Evolutionary conservation across 129 eudicot genomes (phyloP).

Genomic region (Pseudognaphalium luteoalbum): DNA sequence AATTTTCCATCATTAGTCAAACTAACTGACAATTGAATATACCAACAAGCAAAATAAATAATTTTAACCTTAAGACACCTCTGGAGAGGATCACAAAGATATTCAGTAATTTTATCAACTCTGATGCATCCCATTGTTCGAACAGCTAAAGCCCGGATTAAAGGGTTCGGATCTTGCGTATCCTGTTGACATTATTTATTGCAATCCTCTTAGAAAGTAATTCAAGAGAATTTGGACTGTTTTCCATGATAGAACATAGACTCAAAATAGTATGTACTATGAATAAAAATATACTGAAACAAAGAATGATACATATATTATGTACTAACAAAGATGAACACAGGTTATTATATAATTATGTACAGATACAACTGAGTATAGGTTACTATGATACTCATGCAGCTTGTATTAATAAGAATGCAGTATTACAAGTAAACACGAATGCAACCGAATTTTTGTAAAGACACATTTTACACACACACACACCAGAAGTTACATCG

Average conservation of each 20-base stretch:
- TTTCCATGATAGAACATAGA: not conserved
- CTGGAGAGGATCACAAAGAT: constrained; percentile 93
- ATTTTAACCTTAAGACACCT: constrained; percentile 79
- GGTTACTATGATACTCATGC: not conserved
- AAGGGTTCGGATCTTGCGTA: constrained; percentile 94
- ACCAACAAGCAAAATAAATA: not conserved
- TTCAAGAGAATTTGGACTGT: constrained; percentile 2
- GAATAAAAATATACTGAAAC: not conserved
- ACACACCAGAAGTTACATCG: not conserved
- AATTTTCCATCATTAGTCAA: not conserved
- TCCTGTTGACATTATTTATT: constrained; percentile 48
- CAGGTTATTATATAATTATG: not conserved
- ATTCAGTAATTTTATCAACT: constrained; percentile 92
- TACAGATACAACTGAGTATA: not conserved
- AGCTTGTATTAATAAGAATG: constrained; percentile 18
- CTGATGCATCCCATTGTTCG: constrained; percentile 98
- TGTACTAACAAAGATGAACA: not conserved
- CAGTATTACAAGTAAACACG: constrained; percentile 8
- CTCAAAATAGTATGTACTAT: not conserved
- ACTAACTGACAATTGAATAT: constrained; percentile 4
- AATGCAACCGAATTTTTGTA: not conserved
- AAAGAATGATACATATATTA: not conserved
- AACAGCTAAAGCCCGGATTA: constrained; percentile 94
- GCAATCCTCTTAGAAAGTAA: constrained; percentile 1
- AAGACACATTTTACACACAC: not conserved